phyloP scores from a whole-genome alignment of 176 grass and related monocot species.

The Oryza brachyantha region DNA sequence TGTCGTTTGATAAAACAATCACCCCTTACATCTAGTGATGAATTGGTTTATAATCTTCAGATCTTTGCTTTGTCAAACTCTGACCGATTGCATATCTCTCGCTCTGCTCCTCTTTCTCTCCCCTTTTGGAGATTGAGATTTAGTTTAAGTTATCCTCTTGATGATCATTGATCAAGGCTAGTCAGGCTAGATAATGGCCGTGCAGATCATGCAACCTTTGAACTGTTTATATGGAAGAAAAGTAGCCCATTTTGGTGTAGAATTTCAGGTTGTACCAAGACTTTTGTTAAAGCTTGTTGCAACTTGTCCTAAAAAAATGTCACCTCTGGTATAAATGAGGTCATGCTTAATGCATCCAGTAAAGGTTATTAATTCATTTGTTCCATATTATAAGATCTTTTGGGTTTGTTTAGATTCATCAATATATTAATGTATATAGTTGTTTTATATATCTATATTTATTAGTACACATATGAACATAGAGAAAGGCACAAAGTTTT shows the following conservation, averaged over 20 bases:
- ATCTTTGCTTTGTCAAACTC: background rate
- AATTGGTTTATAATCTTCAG: background rate
- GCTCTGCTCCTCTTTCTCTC: background rate
- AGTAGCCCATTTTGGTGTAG: background rate
- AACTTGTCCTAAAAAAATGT: background rate
- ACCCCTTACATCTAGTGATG: background rate
- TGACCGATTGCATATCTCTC: background rate
- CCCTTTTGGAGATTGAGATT: background rate
- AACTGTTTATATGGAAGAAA: background rate
- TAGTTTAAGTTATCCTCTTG: conserved; percentile 5
- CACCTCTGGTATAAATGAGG: background rate
- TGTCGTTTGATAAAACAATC: too few species aligned
- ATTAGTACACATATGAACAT: too few species aligned
- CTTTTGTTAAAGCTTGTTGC: background rate
- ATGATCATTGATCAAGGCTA: background rate
- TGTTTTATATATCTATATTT: too few species aligned
- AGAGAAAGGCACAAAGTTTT: too few species aligned
- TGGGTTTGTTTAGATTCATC: too few species aligned
- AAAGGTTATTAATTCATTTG: too few species aligned
- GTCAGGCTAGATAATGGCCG: background rate
- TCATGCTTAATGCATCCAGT: background rate
- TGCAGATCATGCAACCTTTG: conserved; percentile 6
- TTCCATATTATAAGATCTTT: too few species aligned
- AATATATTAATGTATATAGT: too few species aligned
- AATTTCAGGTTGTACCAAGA: background rate